Percentiles rank a stretch among this genome's conserved stretches.
phyloP scores from a whole-genome alignment of 176 grass and related monocot genomes.

The Cocos nucifera region DNA sequence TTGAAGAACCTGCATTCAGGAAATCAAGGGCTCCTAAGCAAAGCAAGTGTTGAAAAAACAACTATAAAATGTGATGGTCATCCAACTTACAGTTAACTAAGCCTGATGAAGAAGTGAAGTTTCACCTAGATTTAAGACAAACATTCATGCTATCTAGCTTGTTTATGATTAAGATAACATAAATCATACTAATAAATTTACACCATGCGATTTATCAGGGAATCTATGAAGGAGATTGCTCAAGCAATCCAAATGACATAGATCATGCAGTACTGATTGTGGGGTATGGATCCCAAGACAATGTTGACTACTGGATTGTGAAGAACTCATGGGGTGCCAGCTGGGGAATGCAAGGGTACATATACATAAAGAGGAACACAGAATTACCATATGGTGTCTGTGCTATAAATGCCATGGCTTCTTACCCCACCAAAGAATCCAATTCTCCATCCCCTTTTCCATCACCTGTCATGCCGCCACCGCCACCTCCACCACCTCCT shows the following conservation, averaged over 20 bases:
- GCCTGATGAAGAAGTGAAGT: no score
- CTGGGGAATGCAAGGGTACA: slow-evolving; percentile 44
- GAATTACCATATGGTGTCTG: slow-evolving; percentile 28
- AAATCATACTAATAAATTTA: slow-evolving; percentile 3
- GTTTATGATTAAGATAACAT: no score
- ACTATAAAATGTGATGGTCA: no score
- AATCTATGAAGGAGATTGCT: slow-evolving; percentile 42
- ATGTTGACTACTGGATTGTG: slow-evolving; percentile 36
- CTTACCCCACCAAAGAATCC: slow-evolving; percentile 34
- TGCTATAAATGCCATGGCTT: slow-evolving; percentile 40
- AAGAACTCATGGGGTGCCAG: slow-evolving; percentile 44
- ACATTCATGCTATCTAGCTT: no score
- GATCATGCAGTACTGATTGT: slow-evolving; percentile 45
- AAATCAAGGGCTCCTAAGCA: no score
- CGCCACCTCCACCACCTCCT: slow-evolving; percentile 4
- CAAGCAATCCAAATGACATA: slow-evolving; percentile 37
- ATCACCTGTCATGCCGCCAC: slow-evolving; percentile 22
- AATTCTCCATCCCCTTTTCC: slow-evolving; percentile 9
- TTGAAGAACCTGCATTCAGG: no score
- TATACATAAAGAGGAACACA: slow-evolving; percentile 33
- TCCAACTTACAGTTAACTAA: no score
- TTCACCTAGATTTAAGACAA: no score
- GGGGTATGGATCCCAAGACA: slow-evolving; percentile 35
- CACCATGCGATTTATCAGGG: slow-evolving; percentile 21
- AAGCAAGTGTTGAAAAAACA: no score